Percentiles rank a stretch among this genome's conserved stretches.
Conservation (phyloP, 208 protist species). For the Acanthamoeba triangularis region DNA sequence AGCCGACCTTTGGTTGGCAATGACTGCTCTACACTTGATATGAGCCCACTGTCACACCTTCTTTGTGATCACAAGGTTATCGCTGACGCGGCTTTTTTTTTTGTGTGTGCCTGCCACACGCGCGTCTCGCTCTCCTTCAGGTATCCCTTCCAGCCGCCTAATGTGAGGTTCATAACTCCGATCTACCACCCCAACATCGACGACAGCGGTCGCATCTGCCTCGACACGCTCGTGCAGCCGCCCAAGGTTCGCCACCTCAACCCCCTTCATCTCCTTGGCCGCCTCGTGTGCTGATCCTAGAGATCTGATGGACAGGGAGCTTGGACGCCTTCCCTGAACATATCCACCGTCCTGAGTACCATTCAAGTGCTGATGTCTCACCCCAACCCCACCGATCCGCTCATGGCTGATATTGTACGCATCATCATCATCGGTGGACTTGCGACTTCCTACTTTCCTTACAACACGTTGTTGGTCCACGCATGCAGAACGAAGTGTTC, state of each 20-base stretch:
- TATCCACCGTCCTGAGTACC: constrained; percentile 83
- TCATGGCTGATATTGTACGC: constrained; percentile 88
- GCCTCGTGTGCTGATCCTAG: background rate
- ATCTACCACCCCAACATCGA: constrained; percentile 96
- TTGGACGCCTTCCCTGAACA: constrained; percentile 86
- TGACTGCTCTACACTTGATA: constrained; percentile 40
- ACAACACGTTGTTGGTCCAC: background rate
- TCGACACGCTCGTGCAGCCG: constrained; percentile 91
- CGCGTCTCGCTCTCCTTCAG: background rate
- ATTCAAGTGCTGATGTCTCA: constrained; percentile 85
- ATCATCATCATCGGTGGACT: background rate
- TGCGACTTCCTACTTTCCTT: background rate
- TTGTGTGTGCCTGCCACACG: background rate
- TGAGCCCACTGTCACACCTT: background rate
- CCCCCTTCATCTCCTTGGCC: background rate
- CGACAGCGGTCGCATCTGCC: constrained; percentile 91
- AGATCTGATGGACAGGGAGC: constrained; percentile 28
- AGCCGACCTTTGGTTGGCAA: background rate
- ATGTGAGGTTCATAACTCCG: constrained; percentile 90
- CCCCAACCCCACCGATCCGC: constrained; percentile 87
- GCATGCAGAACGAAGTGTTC: constrained; percentile 52
- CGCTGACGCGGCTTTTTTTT: background rate
- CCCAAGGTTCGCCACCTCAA: constrained; percentile 73
- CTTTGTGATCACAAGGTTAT: background rate
- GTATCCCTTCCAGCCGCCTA: constrained; percentile 93